Evolutionary conservation across 1,284 basidiomycete genomes (phyloP).

Genomic region (Omphalotus olearius): DNA sequence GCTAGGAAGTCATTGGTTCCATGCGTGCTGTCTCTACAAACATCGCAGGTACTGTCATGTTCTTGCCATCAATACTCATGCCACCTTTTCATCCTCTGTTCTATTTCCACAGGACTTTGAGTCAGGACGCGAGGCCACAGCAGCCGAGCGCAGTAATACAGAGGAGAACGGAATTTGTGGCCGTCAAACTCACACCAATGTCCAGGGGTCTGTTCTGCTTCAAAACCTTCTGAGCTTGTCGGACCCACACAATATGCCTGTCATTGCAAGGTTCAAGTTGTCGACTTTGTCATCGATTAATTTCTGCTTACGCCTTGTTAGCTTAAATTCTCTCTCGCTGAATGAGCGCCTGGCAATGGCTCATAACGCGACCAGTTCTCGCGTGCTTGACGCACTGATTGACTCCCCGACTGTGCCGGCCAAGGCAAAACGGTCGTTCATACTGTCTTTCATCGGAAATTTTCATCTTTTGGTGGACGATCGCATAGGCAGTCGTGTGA

Average conservation of each 20-base stretch:
- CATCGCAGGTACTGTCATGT: conserved; percentile 40
- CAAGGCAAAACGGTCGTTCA: conserved; percentile 68
- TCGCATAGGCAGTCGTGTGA: conserved; percentile 84
- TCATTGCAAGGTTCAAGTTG: conserved; percentile 58
- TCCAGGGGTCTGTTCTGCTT: conserved; percentile 84
- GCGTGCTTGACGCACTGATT: conserved; percentile 77
- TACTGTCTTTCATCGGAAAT: conserved; percentile 71
- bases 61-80: not conserved
- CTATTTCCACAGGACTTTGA: conserved; percentile 31
- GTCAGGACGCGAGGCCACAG: conserved; percentile 10
- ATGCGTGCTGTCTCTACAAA: conserved; percentile 61
- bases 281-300: conserved; percentile 1
- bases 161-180: conserved; percentile 18
- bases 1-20: conserved; percentile 51
- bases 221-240: conserved; percentile 76
- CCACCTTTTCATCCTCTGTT: not conserved
- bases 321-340: conserved; percentile 55
- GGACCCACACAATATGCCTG: conserved; percentile 58
- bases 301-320: conserved; percentile 24
- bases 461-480: conserved; percentile 82
- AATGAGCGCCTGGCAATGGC: conserved; percentile 65
- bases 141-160: conserved; percentile 14
- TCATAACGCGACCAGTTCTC: conserved; percentile 72
- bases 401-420: conserved; percentile 63
- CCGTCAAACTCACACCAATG: conserved; percentile 48